Conservation (phyloP, 148 eudicot species). For the Pharnaceum exiguum region DNA sequence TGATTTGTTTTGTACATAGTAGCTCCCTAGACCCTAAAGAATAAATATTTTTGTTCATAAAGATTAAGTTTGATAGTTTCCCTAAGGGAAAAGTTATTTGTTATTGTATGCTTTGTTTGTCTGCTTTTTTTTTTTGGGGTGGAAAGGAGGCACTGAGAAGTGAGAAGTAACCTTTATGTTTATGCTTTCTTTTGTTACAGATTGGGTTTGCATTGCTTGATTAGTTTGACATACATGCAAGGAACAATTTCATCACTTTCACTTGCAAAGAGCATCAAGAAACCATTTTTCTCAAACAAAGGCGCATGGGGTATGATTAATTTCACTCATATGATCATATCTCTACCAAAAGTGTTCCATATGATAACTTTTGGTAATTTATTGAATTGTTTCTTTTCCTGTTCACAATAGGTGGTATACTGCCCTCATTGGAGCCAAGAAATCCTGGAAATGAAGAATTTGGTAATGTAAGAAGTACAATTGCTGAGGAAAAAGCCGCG, state of each 20-base stretch:
- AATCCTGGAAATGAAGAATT: conserved; percentile 31
- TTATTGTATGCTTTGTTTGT: too few species aligned
- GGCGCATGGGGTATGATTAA: conserved; percentile 39
- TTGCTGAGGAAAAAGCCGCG: conserved; percentile 30
- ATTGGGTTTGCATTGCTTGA: background rate
- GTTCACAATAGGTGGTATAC: conserved; percentile 21
- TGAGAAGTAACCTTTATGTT: background rate
- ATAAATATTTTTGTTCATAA: too few species aligned
- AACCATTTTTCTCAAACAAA: conserved; percentile 18
- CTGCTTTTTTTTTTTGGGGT: too few species aligned
- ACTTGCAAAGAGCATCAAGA: conserved; percentile 15
- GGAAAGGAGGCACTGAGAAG: too few species aligned
- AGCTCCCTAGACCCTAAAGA: too few species aligned
- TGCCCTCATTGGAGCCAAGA: conserved; percentile 35
- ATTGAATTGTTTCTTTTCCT: background rate
- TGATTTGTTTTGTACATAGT: too few species aligned
- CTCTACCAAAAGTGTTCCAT: background rate
- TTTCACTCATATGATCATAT: background rate
- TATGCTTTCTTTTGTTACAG: conserved; percentile 11
- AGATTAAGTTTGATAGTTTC: too few species aligned
- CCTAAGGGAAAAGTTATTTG: too few species aligned
- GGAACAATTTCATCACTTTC: conserved; percentile 19
- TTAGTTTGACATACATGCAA: conserved; percentile 19
- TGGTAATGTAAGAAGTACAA: conserved; percentile 15
- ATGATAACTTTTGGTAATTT: too few species aligned